Conservation (phyloP, 768 basidiomycete species). For the Lactarius sanguifluus region DNA sequence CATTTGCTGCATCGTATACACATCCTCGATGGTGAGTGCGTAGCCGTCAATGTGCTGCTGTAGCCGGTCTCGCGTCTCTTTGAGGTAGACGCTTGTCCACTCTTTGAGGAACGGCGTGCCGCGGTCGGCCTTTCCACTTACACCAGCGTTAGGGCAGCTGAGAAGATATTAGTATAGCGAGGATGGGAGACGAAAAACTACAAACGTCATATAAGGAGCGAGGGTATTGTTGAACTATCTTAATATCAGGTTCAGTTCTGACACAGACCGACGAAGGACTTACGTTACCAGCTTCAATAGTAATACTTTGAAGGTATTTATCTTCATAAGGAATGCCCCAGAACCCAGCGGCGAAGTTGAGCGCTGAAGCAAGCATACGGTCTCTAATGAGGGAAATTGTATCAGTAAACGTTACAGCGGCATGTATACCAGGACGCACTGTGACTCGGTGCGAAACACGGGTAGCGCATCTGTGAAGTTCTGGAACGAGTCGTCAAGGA, state of each 20-base stretch:
- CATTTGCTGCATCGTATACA: constrained; percentile 76
- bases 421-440: constrained; percentile 34
- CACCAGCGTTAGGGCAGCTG: constrained; percentile 63
- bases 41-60: constrained; percentile 59
- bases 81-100: constrained; percentile 75
- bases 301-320: constrained; percentile 47
- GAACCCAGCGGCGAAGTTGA: constrained; percentile 54
- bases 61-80: constrained; percentile 61
- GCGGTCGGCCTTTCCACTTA: constrained; percentile 52
- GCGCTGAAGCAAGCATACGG: constrained; percentile 53
- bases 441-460: constrained; percentile 54
- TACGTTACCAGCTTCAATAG: constrained; percentile 41
- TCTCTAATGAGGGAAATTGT: constrained; percentile 34
- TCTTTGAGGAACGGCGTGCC: constrained; percentile 53
- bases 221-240: constrained; percentile 63
- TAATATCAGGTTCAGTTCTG: constrained; percentile 1
- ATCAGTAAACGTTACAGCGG: not conserved
- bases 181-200: constrained; percentile 10
- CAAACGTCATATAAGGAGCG: constrained; percentile 76
- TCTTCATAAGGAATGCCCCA: constrained; percentile 48
- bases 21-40: constrained; percentile 61
- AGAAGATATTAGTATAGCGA: not conserved
- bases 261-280: constrained; percentile 30
- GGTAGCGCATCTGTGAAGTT: constrained; percentile 45
- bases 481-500: constrained; percentile 32